phyloP scores from a whole-genome alignment of 2,329 filamentous ascomycete genomes.

The Exophiala dermatitidis region DNA sequence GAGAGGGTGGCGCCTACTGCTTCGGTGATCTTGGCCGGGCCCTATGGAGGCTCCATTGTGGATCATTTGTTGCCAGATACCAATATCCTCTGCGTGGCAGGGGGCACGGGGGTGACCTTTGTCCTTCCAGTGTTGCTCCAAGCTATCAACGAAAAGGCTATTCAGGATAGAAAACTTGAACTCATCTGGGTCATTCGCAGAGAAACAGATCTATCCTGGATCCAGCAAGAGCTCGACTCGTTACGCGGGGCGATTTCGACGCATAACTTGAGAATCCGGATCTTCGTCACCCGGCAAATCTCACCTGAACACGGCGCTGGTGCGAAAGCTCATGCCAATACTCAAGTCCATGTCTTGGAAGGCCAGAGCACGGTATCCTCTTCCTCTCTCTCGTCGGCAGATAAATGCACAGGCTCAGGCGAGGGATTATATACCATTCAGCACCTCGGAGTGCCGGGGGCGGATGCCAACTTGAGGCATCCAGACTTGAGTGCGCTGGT shows the following conservation, averaged over 20 bases:
- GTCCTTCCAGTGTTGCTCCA: slow-evolving; percentile 47
- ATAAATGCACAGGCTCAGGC: slow-evolving; percentile 14
- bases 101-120: slow-evolving; percentile 54
- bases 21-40: slow-evolving; percentile 54
- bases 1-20: slow-evolving; percentile 36
- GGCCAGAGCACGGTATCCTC: not conserved
- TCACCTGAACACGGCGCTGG: no score
- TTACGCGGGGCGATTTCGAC: slow-evolving; percentile 38
- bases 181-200: slow-evolving; percentile 60
- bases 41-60: slow-evolving; percentile 46
- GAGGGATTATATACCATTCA: slow-evolving; percentile 22
- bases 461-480: slow-evolving; percentile 33
- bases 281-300: slow-evolving; percentile 54
- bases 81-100: slow-evolving; percentile 49
- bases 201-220: slow-evolving; percentile 50
- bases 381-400: not conserved
- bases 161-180: slow-evolving; percentile 43
- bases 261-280: slow-evolving; percentile 44
- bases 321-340: no score
- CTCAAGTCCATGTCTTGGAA: no score
- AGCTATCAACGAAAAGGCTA: slow-evolving; percentile 28
- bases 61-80: slow-evolving; percentile 27
- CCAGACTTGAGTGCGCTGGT: slow-evolving; percentile 46
- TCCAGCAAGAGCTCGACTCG: slow-evolving; percentile 49
- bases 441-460: slow-evolving; percentile 22